Evolutionary conservation across 306 rosid genomes (phyloP).

Genomic region (Neltuma alba): DNA sequence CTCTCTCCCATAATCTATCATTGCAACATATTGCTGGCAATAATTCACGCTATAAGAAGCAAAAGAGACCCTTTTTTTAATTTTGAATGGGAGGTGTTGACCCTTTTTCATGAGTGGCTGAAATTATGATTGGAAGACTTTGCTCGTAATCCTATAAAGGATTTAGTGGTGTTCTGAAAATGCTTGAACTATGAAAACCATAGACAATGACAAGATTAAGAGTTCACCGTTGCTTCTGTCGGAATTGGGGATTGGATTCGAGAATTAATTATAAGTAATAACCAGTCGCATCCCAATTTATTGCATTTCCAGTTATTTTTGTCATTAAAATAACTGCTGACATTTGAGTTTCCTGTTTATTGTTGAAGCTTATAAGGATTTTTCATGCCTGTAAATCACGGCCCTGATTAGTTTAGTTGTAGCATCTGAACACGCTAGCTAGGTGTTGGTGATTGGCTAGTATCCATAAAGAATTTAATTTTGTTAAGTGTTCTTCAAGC

Average conservation of each 20-base stretch:
- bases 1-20: neutral
- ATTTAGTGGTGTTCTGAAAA: neutral
- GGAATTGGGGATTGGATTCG: neutral
- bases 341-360: neutral
- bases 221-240: neutral
- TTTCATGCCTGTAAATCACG: neutral
- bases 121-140: neutral
- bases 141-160: neutral
- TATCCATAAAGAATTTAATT: neutral
- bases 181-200: neutral
- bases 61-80: neutral
- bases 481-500: neutral
- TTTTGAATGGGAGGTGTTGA: neutral
- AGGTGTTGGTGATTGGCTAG: neutral
- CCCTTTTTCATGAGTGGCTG: neutral
- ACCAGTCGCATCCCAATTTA: neutral
- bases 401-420: neutral
- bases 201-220: neutral
- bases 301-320: neutral
- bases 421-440: neutral
- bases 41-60: conserved; percentile 13
- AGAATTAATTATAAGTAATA: neutral
- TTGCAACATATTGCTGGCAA: conserved; percentile 28
- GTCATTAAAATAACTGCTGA: neutral
- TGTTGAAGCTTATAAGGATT: neutral